Base-by-base conservation (phyloP, 306 rosid species). In the Castanopsis chinensis region DNA sequence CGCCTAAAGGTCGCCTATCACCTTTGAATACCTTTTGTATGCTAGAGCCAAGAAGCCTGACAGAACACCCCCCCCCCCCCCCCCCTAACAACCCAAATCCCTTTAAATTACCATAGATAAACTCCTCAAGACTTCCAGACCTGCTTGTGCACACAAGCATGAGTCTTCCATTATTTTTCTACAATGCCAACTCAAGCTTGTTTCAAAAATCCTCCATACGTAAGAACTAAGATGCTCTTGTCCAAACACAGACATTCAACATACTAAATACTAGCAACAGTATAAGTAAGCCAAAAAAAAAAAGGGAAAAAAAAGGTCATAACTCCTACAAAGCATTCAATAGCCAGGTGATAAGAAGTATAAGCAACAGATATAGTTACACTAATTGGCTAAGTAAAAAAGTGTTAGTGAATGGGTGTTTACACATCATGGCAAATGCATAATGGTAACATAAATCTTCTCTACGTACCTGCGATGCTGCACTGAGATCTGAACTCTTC, bases 401-500 rank as follows among this genome's bases (percentile, higher is more conserved):
- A 67, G 55, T 10, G 41, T 10, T 33, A 58, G 58, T 17, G 73
- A 30, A 75, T 5, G 56, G 63, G 58, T 27, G 14, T 59, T 25
- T 21, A 13, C 12, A 0, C 6, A 2, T 33, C 49, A 43, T 15
- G 17, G 71, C 76, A 78, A 60, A 79, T 63, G 59, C n/a, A 71
- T 41, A 70, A 43, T 69, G 27, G 80, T 33, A 79, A 63, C 56
- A 81, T 49, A 51, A 57, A 60, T 53, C 57, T 70, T 35, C 28
- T 63, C 61, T 59, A 52, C 69, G 33, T 83, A 96, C 99, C 98
- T 96, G 99, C 6, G 98, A 96, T 32, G 99, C 90, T 55, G 96
- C 90, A 89, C 99, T 96, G 79, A 96, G 96, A 87, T 96, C 99
- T 56, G 99, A 96, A 87, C 99, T 96, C 92, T 96, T 96, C 85